A percentile compares a stretch with the other conserved stretches of the same genome.
phyloP scores from a whole-genome alignment of 2,329 filamentous ascomycete genomes.

The Camptophora hylomeconis region DNA sequence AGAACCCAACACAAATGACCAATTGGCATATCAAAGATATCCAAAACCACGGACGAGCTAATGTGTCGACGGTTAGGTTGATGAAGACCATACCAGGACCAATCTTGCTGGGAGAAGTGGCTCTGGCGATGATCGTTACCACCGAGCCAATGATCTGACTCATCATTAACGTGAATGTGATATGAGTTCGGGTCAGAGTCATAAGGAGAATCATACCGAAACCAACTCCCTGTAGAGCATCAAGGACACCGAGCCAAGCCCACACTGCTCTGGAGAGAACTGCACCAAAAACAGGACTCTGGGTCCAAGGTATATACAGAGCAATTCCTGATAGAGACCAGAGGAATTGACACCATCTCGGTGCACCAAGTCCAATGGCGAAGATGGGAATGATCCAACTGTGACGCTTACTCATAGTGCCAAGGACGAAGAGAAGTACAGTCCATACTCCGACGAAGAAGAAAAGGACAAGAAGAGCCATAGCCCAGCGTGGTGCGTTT shows the following conservation, averaged over 20 bases:
- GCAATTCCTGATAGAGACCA: slow-evolving; percentile 51
- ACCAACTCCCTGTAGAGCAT: slow-evolving; percentile 52
- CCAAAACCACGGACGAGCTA: slow-evolving; percentile 47
- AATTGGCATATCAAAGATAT: slow-evolving; percentile 45
- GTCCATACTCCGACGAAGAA: slow-evolving; percentile 34
- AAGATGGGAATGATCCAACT: slow-evolving; percentile 45
- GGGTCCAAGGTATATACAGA: slow-evolving; percentile 50
- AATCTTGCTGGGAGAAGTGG: slow-evolving; percentile 46
- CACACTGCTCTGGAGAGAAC: slow-evolving; percentile 46
- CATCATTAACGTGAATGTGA: slow-evolving; percentile 46
- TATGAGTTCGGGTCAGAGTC: slow-evolving; percentile 52
- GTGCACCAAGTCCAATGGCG: slow-evolving; percentile 52
- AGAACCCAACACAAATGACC: slow-evolving; percentile 44
- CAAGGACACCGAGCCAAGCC: slow-evolving; percentile 55
- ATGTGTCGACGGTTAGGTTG: slow-evolving; percentile 52
- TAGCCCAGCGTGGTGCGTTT: slow-evolving; percentile 35
- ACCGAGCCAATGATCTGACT: slow-evolving; percentile 50
- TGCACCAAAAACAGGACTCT: slow-evolving; percentile 35
- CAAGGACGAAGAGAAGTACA: slow-evolving; percentile 33
- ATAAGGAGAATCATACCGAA: slow-evolving; percentile 57
- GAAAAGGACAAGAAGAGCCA: slow-evolving; percentile 29
- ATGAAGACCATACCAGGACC: too few species aligned
- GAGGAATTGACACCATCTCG: slow-evolving; percentile 55
- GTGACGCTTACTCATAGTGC: slow-evolving; percentile 37
- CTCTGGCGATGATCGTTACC: slow-evolving; percentile 49